Evolutionary conservation across 2,329 filamentous ascomycete species (phyloP).

Genomic region (Dactylellina drechsleri): DNA sequence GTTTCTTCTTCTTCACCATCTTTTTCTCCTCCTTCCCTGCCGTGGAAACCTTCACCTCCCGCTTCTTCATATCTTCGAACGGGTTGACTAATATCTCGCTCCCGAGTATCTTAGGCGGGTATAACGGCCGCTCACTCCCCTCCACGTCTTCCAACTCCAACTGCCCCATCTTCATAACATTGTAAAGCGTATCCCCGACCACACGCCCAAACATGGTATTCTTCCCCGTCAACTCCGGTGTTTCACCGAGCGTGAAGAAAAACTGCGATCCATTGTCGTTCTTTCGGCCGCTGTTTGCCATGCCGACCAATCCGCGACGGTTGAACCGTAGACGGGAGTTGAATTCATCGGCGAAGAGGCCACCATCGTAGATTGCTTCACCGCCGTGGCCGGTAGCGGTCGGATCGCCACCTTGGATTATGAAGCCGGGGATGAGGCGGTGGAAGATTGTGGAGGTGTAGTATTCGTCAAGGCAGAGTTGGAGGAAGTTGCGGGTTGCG

Average conservation of each 20-base stretch:
- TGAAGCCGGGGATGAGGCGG: slow-evolving; percentile 88
- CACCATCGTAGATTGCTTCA: slow-evolving; percentile 89
- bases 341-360: slow-evolving; percentile 84
- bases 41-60: slow-evolving; percentile 69
- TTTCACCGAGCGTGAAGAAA: slow-evolving; percentile 86
- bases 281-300: slow-evolving; percentile 84
- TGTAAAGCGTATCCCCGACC: slow-evolving; percentile 94
- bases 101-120: slow-evolving; percentile 79
- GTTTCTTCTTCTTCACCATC: slow-evolving; percentile 67
- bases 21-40: slow-evolving; percentile 67
- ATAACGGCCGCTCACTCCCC: slow-evolving; percentile 82
- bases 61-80: slow-evolving; percentile 81
- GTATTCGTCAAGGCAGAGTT: slow-evolving; percentile 93
- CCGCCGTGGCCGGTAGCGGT: slow-evolving; percentile 92
- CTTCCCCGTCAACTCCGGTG: slow-evolving; percentile 84
- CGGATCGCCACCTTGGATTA: slow-evolving; percentile 93
- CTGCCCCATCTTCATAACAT: slow-evolving; percentile 91
- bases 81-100: slow-evolving; percentile 83
- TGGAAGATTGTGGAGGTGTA: slow-evolving; percentile 95
- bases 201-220: slow-evolving; percentile 95
- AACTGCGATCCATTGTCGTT: slow-evolving; percentile 95
- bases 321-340: slow-evolving; percentile 94
- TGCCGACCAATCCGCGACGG: slow-evolving; percentile 86
- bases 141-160: slow-evolving; percentile 76
- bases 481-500: slow-evolving; percentile 92